Conservation (phyloP, 176 grass and related monocot genomes). For the Avena sativa region DNA sequence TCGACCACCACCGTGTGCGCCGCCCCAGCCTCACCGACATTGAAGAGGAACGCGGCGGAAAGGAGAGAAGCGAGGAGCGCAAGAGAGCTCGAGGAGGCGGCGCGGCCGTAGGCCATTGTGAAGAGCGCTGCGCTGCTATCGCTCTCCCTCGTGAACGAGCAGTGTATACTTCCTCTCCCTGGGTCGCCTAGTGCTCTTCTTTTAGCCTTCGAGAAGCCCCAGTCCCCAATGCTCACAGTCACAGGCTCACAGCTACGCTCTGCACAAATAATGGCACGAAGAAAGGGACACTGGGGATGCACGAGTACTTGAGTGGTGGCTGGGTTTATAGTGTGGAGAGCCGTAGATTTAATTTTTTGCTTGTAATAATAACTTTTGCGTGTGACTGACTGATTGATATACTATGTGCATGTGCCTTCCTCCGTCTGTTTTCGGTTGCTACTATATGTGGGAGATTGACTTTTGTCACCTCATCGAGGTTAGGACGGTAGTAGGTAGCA, state of each 20-base stretch:
- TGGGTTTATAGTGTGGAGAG: constrained; percentile 39
- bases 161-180: neutral
- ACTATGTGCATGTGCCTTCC: too few species aligned
- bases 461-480: too few species aligned
- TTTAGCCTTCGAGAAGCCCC: constrained; percentile 57
- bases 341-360: neutral
- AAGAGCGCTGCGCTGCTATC: constrained; percentile 1
- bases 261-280: constrained; percentile 45
- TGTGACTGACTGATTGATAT: neutral
- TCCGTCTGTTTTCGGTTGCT: too few species aligned
- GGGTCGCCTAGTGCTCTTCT: neutral
- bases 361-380: neutral
- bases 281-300: constrained; percentile 48
- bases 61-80: constrained; percentile 37
- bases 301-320: constrained; percentile 15
- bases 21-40: constrained; percentile 33
- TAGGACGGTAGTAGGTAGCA: too few species aligned
- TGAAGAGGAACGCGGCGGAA: constrained; percentile 19
- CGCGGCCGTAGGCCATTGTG: neutral
- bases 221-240: constrained; percentile 28
- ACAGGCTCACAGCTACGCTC: constrained; percentile 29
- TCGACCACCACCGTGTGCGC: constrained; percentile 62
- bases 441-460: too few species aligned
- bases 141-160: neutral
- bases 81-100: neutral